Evolutionary conservation across 306 rosid genomes (phyloP).

Genomic region (Corylus avellana): DNA sequence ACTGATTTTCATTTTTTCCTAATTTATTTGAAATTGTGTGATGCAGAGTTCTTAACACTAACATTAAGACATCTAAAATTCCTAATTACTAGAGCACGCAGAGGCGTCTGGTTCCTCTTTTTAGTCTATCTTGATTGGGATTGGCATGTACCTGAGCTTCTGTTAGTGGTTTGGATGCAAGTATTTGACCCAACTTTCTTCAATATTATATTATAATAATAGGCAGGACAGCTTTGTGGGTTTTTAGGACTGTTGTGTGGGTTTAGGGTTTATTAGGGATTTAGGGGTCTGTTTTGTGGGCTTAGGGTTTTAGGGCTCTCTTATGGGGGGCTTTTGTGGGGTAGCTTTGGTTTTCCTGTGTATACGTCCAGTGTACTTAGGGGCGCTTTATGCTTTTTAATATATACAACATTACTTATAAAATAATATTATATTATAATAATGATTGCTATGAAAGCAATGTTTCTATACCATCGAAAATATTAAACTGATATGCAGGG

Average conservation of each 20-base stretch:
- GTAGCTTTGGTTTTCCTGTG: too few relatives aligned
- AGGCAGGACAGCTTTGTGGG: too few relatives aligned
- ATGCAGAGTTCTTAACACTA: constrained; percentile 1
- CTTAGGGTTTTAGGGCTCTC: too few relatives aligned
- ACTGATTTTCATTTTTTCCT: neutral
- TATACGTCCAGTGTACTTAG: too few relatives aligned
- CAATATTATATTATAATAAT: neutral
- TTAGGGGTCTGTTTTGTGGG: too few relatives aligned
- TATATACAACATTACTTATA: too few relatives aligned
- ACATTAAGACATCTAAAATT: neutral
- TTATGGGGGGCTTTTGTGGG: too few relatives aligned
- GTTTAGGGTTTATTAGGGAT: too few relatives aligned
- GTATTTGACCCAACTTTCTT: neutral
- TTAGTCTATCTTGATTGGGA: neutral
- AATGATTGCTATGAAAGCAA: neutral
- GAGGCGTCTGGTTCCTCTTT: neutral
- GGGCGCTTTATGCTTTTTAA: too few relatives aligned
- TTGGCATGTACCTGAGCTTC: neutral
- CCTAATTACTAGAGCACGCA: constrained; percentile 14
- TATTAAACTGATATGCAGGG: neutral
- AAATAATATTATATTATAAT: neutral
- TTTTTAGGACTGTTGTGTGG: too few relatives aligned
- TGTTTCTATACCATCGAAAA: neutral
- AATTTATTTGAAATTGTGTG: neutral
- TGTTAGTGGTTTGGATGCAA: neutral